Evolutionary conservation across 768 basidiomycete species (phyloP).

Genomic region (Botryobasidium botryosum): DNA sequence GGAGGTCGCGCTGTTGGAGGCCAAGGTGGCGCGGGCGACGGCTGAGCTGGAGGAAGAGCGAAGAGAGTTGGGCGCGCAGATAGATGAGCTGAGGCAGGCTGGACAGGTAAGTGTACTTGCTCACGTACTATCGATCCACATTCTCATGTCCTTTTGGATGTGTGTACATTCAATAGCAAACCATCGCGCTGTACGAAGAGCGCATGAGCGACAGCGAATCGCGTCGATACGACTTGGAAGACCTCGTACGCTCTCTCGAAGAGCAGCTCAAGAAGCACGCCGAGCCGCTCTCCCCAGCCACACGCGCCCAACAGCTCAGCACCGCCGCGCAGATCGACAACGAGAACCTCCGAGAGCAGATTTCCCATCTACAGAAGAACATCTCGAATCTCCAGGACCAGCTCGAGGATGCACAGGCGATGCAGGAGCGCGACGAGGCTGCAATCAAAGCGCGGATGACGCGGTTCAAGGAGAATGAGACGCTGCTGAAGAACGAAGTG

Average conservation of each 20-base stretch:
- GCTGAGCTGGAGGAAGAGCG: conserved; percentile 39
- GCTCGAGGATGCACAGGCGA: conserved; percentile 56
- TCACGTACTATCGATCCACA: conserved; percentile 1
- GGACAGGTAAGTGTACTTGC: conserved; percentile 46
- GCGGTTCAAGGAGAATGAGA: conserved; percentile 57
- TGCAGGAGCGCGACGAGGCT: conserved; percentile 59
- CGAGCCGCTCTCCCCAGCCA: conserved; percentile 22
- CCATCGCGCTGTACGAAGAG: conserved; percentile 90
- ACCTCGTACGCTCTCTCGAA: conserved; percentile 41
- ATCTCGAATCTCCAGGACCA: conserved; percentile 63
- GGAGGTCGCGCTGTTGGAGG: conserved; percentile 41
- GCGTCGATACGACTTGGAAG: conserved; percentile 64
- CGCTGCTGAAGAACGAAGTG: conserved; percentile 53
- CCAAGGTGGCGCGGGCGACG: conserved; percentile 26
- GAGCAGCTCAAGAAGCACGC: conserved; percentile 25
- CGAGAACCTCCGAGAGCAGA: conserved; percentile 76
- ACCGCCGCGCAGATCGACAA: conserved; percentile 90
- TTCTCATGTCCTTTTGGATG: conserved; percentile 8
- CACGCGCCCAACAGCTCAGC: conserved; percentile 26
- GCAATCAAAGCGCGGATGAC: conserved; percentile 43
- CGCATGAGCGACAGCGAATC: conserved; percentile 53
- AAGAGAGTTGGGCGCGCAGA: conserved; percentile 47
- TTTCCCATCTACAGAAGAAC: conserved; percentile 71
- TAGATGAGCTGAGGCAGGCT: conserved; percentile 73
- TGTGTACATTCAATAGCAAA: no score